Conservation (phyloP, 2,329 filamentous ascomycete species). For the Colletotrichum sp. region DNA sequence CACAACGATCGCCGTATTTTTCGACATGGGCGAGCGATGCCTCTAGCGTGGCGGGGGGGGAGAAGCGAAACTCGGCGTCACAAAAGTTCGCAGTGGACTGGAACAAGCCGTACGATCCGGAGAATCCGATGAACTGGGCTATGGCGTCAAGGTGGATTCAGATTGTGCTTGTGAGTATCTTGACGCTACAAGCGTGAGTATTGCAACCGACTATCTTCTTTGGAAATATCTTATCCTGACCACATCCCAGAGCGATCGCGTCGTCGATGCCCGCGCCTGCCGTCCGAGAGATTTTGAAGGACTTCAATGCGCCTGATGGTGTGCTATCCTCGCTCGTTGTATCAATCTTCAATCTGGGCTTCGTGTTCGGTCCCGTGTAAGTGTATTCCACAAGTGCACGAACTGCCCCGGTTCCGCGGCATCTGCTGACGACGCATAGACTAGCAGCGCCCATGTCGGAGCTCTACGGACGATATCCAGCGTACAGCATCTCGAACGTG, state of each 20-base stretch:
- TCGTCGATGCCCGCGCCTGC: neutral
- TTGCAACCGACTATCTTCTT: neutral
- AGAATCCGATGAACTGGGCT: neutral
- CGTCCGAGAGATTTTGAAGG: neutral
- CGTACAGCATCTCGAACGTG: constrained; percentile 33
- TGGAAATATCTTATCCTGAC: neutral
- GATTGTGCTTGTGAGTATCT: constrained; percentile 7
- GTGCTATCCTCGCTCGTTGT: constrained; percentile 47
- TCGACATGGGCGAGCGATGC: neutral
- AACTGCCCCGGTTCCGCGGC: too few relatives aligned
- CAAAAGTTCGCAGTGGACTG: neutral
- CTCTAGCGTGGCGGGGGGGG: neutral
- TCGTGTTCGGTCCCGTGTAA: constrained; percentile 43
- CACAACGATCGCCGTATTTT: neutral
- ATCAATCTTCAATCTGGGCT: constrained; percentile 53
- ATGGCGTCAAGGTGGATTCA: constrained; percentile 2
- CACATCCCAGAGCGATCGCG: neutral
- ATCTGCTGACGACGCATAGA: neutral
- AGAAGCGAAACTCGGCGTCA: neutral
- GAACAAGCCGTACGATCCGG: neutral
- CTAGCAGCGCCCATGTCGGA: constrained; percentile 41
- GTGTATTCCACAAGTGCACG: constrained; percentile 23
- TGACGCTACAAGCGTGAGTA: constrained; percentile 8
- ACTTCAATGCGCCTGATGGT: neutral
- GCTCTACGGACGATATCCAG: constrained; percentile 33